These are phyloP conservation scores for Bipolaris zeicola DNA, from an alignment of 2,329 filamentous ascomycete species.

Conservation along the genomic window DNA sequence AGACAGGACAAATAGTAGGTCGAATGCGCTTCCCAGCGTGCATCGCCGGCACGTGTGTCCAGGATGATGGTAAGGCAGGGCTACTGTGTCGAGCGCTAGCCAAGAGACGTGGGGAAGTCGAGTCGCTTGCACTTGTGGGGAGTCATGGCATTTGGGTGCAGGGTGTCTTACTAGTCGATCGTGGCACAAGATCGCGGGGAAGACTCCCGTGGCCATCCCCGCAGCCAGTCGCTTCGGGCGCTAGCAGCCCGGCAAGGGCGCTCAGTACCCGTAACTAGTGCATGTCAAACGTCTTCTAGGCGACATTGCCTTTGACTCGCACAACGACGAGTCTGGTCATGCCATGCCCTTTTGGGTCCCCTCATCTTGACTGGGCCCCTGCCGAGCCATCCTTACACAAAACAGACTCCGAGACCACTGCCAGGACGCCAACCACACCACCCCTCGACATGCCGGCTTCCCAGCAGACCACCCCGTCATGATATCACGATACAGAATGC, in stretches of 20 bases:
- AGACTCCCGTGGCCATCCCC: constrained; percentile 25
- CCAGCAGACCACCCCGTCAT: background rate
- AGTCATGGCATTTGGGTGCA: constrained; percentile 14
- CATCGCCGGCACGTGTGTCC: background rate
- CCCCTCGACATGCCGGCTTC: background rate
- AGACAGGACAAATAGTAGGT: background rate
- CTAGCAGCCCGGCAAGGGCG: constrained; percentile 18
- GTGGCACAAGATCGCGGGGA: constrained; percentile 21
- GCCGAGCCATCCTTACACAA: background rate
- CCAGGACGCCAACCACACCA: background rate
- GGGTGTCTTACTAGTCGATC: background rate
- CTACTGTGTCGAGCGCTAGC: background rate
- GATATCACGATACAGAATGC: background rate
- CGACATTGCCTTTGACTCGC: background rate
- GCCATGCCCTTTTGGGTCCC: background rate
- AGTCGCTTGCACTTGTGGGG: constrained; percentile 18
- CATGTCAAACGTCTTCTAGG: background rate
- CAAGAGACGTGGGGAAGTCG: constrained; percentile 8
- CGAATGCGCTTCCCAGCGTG: background rate
- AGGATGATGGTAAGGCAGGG: background rate
- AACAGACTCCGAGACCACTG: background rate
- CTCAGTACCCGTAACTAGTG: constrained; percentile 1
- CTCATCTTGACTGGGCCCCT: background rate
- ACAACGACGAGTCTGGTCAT: background rate
- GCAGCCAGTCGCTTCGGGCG: constrained; percentile 21